Evolutionary conservation across 345 rosid genomes (phyloP).

Genomic region (Moringa oleifera): DNA sequence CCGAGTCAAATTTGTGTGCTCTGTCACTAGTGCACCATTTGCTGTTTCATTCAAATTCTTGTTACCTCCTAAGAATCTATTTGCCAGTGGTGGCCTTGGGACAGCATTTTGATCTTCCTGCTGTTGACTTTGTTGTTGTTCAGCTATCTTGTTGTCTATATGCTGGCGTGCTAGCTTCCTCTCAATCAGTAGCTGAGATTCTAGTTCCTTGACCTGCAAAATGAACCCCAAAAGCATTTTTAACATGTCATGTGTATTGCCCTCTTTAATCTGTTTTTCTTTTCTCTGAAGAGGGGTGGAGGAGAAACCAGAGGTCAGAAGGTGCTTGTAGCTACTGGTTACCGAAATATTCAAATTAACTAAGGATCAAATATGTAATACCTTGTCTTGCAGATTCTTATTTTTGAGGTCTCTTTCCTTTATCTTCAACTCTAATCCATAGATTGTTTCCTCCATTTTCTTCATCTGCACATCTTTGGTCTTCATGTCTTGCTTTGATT

Average conservation of each 20-base stretch:
- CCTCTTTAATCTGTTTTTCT: too few relatives aligned
- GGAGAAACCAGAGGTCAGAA: too few relatives aligned
- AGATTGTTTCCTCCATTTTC: slow-evolving; percentile 79
- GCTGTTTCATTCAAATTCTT: slow-evolving; percentile 36
- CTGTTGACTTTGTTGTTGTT: slow-evolving; percentile 54
- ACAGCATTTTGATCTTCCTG: slow-evolving; percentile 43
- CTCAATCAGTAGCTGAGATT: slow-evolving; percentile 81
- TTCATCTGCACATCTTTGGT: slow-evolving; percentile 76
- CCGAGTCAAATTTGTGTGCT: slow-evolving; percentile 27
- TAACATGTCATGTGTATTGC: background rate
- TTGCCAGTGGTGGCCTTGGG: slow-evolving; percentile 51
- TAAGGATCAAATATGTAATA: slow-evolving; percentile 13
- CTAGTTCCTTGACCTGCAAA: slow-evolving; percentile 80
- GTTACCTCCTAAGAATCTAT: slow-evolving; percentile 33
- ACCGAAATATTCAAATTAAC: background rate
- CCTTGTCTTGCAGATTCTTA: slow-evolving; percentile 85
- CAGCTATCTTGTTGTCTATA: slow-evolving; percentile 83
- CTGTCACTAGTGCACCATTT: slow-evolving; percentile 26
- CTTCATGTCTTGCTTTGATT: slow-evolving; percentile 77
- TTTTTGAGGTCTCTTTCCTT: slow-evolving; percentile 75
- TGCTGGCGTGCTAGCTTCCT: slow-evolving; percentile 96
- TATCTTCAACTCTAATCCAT: slow-evolving; percentile 60
- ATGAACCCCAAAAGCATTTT: background rate
- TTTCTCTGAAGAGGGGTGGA: too few relatives aligned
- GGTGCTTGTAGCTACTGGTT: too few relatives aligned